A percentile compares a stretch with the other conserved stretches of the same genome.
These are phyloP conservation scores for Punctularia strigosozonata DNA, from an alignment of 768 basidiomycete species.

Conservation along the genomic window DNA sequence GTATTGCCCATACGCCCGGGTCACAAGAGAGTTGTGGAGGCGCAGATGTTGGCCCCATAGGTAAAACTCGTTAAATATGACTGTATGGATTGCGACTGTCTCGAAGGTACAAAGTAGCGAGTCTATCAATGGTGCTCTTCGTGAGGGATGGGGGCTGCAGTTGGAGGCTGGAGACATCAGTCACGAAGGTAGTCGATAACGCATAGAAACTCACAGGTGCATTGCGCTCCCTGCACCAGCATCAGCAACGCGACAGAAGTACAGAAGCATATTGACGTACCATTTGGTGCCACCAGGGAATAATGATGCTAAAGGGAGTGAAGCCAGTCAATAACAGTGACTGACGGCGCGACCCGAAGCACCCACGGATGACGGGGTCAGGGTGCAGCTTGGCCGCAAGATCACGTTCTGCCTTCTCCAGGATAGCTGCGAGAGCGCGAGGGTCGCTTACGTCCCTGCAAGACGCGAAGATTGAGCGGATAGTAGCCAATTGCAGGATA, in stretches of 20 bases:
- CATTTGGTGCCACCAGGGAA: constrained; percentile 95
- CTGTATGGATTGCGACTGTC: too few relatives aligned
- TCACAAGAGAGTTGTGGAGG: too few relatives aligned
- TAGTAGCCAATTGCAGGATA: not conserved
- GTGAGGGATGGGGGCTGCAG: too few relatives aligned
- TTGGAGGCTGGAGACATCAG: too few relatives aligned
- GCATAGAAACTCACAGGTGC: too few relatives aligned
- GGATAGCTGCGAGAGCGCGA: constrained; percentile 61
- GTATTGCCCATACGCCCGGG: too few relatives aligned
- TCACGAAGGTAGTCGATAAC: too few relatives aligned
- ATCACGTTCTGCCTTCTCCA: constrained; percentile 70
- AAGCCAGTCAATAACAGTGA: not conserved
- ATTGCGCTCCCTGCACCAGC: constrained; percentile 60
- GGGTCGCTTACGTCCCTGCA: constrained; percentile 76
- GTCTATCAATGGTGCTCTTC: too few relatives aligned
- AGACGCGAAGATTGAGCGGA: not conserved
- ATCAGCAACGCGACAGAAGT: constrained; percentile 6
- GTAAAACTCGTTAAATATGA: too few relatives aligned
- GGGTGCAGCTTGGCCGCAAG: constrained; percentile 66
- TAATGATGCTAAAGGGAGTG: constrained; percentile 42
- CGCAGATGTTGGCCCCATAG: too few relatives aligned
- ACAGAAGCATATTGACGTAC: constrained; percentile 33
- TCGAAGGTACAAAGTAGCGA: too few relatives aligned
- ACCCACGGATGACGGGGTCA: constrained; percentile 89
- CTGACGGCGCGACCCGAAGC: not conserved